Conservation (phyloP, 768 basidiomycete species). For the Rhodotorula taiwanensis region DNA sequence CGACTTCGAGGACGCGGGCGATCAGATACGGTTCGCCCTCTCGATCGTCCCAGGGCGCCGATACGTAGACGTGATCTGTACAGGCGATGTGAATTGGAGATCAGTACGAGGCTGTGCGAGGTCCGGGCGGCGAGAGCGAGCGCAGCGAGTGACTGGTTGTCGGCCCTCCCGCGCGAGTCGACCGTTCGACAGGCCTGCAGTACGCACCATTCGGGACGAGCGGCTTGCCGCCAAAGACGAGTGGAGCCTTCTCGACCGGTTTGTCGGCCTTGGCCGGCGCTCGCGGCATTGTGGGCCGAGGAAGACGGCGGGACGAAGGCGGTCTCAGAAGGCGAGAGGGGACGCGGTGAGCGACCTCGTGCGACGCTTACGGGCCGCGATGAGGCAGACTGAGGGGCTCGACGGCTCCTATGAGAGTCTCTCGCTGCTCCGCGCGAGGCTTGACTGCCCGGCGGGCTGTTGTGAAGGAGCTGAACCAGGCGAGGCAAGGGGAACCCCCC, state of each 20-base stretch:
- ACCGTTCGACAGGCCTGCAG: no score
- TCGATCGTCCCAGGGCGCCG: conserved; percentile 81
- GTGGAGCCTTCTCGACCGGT: not conserved
- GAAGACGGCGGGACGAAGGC: no score
- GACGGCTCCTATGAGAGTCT: not conserved
- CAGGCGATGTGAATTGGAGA: not conserved
- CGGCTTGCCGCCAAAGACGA: conserved; percentile 18
- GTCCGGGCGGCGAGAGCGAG: not conserved
- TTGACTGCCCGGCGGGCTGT: no score
- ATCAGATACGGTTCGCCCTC: conserved; percentile 91
- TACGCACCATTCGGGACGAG: conserved; percentile 21
- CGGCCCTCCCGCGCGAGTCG: no score
- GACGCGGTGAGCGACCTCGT: no score
- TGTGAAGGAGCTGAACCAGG: no score
- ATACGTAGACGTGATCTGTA: conserved; percentile 92
- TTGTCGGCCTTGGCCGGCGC: not conserved
- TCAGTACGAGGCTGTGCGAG: not conserved
- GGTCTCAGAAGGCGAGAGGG: not conserved
- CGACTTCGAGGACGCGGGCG: conserved; percentile 93
- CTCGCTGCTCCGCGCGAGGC: no score
- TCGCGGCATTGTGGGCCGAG: conserved; percentile 8
- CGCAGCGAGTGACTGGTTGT: no score
- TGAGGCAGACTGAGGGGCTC: not conserved
- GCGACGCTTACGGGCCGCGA: not conserved
- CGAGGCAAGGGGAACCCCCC: no score